Percentiles rank a stretch among this genome's conserved stretches.
phyloP scores from a whole-genome alignment of 345 rosid species.

The Populus deltoides region DNA sequence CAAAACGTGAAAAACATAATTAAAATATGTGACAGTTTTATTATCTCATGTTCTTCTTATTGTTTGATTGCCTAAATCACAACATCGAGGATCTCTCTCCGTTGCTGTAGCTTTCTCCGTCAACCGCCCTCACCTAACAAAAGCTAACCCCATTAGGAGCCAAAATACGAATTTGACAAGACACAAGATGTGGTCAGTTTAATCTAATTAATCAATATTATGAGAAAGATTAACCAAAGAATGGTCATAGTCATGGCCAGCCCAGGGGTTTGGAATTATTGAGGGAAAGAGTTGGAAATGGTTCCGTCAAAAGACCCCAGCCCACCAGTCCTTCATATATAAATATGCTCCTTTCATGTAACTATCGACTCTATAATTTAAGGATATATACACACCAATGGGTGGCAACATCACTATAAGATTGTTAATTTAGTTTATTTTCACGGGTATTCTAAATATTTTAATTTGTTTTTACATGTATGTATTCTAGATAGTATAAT shows the following conservation, averaged over 20 bases:
- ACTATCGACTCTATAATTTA: constrained; percentile 19
- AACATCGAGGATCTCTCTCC: not conserved
- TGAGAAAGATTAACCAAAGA: not conserved
- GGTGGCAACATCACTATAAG: too few relatives aligned
- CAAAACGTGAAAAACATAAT: not conserved
- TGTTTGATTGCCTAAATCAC: constrained; percentile 4
- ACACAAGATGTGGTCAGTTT: not conserved
- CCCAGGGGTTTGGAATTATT: constrained; percentile 37
- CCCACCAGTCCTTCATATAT: constrained; percentile 6
- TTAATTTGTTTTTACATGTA: too few relatives aligned
- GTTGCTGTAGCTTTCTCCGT: constrained; percentile 37
- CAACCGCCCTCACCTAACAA: constrained; percentile 30
- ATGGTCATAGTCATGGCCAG: constrained; percentile 33
- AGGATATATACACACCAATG: not conserved
- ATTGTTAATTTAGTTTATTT: too few relatives aligned
- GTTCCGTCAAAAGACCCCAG: constrained; percentile 27
- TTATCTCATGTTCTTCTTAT: not conserved
- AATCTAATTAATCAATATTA: not conserved
- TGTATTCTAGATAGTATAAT: too few relatives aligned
- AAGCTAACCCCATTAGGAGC: not conserved
- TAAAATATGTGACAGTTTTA: not conserved
- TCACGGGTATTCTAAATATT: too few relatives aligned
- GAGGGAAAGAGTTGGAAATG: constrained; percentile 45
- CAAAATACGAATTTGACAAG: too few relatives aligned
- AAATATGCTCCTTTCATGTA: constrained; percentile 20